Base-by-base conservation (phyloP, 2,329 filamentous ascomycete genomes). In the Amauroascus verrucosus region DNA sequence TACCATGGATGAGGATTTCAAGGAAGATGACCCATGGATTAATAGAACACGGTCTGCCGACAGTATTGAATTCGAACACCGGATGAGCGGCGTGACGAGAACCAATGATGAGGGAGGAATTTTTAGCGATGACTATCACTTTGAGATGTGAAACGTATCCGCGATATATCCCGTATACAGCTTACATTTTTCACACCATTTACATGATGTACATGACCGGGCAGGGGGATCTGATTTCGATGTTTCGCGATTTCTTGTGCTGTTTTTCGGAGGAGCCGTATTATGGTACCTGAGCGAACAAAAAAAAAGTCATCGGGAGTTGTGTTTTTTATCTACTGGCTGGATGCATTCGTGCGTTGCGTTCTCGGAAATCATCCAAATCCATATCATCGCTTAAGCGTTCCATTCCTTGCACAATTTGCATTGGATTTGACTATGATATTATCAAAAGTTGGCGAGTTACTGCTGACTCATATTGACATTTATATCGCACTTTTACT, bases 1-100 rank as follows among this genome's bases (percentile, higher is more conserved):
- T 16, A 61, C 61, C 13, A 70, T 73, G 69, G 70, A 73, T 26
- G 71, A 74, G 51, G 70, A 72, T 41, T 59, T 60, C 51, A 67
- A 72, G 51, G 52, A 56, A 11, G 58, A 58, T 37, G 57, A 57
- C 41, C 45, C 49, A 20, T 59, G 57, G 55, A 45, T 56, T 38
- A 50, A 53, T 32, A 41, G 50, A 14, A 30, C 47, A 13, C 16
- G 40, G 7, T 22, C 48, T 26, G 32, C 35, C 3, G 47, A 48
- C 24, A 41, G 14, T 13, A 44, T 52, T 9, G 51, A 57, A 11
- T 38, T 30, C 16, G 68, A 71, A 55, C 69, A 71, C 56, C 68
- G 67, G 55, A 74, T 74, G 71, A 71, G 67, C 52, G 72, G 71
- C 22, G 64, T 72, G 28, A 67, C 71, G 53, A 69, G 65, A 61